Base-by-base conservation (phyloP, 805 yeast species). In the Lipomyces japonicus region DNA sequence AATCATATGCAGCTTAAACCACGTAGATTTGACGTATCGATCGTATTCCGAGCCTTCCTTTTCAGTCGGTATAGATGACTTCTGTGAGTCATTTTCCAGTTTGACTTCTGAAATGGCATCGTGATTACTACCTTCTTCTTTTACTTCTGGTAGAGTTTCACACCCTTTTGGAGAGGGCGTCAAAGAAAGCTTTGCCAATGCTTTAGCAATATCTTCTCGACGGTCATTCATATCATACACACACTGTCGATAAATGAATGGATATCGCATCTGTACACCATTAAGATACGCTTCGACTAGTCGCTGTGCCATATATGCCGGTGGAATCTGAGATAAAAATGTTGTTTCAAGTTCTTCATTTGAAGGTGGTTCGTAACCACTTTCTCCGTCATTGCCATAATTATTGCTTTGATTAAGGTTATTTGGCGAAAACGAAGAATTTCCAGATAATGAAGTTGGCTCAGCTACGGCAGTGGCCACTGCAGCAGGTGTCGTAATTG, bases 1-100 rank as follows among this genome's bases (percentile, higher is more conserved):
- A 12, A 53, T 36, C 52, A 53, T 51, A 25, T 53, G 58, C 19
- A 53, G 39, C 49, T 51, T 50, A 34, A 53, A 53, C 58, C 58
- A 53, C 2, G 23, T 24, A 7, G 50, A 34, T n/a, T 42, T 46
- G 4, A 46, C 18, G n/a, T 35, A 22, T 6, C 30, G 31, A 19
- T 39, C 48, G 22, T 43, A 32, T n/a, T 32, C 50, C 9, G 23
- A 21, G 7, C 21, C 1, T 3, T 43, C 30, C 24, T 34, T 34
- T 22, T 2, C 16, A 10, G 46, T 10, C n/a, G 23, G 18, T 28
- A 14, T 19, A 14, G 23, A 31, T 9, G 44, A 7, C 0, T 35
- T 30, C 35, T 42, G 46, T 4, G 44, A 12, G 26, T 43, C 46
- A n/a, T 26, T 36, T 34, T 51, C 48, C 21, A 25, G 3, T 21